Evolutionary conservation across 371 early-diverging fungal genomes (phyloP).

Genomic region (Rozella allomycis): DNA sequence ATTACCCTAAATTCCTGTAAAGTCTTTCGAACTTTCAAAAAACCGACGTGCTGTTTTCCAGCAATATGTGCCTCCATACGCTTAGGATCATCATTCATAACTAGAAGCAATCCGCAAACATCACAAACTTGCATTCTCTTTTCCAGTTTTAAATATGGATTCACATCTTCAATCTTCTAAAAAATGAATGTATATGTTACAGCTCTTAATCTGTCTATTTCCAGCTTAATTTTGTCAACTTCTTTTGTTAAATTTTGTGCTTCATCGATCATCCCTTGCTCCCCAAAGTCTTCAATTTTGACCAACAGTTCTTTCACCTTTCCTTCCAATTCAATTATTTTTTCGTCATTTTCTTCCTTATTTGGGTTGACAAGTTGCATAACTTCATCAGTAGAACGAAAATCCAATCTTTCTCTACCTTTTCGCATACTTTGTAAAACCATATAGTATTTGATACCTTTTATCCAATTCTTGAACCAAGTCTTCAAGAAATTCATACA

Average conservation of each 20-base stretch:
- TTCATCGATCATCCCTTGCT: conserved; percentile 54
- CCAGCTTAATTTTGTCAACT: conserved; percentile 10
- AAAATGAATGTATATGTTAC: conserved; percentile 1
- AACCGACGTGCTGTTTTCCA: conserved; percentile 76
- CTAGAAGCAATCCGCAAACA: conserved; percentile 70
- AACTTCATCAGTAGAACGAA: conserved; percentile 38
- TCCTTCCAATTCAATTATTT: conserved; percentile 55
- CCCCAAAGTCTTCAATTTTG: conserved; percentile 48
- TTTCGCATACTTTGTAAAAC: conserved; percentile 48
- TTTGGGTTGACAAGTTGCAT: conserved; percentile 35
- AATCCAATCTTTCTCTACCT: conserved; percentile 45
- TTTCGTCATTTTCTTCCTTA: conserved; percentile 59
- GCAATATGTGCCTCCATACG: conserved; percentile 62
- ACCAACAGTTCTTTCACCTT: conserved; percentile 46
- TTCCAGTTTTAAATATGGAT: conserved; percentile 43
- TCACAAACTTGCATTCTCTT: conserved; percentile 66
- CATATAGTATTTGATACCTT: too few species aligned
- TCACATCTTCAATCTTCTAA: conserved; percentile 21
- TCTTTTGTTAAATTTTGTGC: conserved; percentile 37
- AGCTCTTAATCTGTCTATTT: conserved; percentile 36
- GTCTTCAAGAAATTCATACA: conserved; percentile 42
- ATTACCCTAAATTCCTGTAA: conserved; percentile 42
- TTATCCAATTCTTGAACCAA: conserved; percentile 49
- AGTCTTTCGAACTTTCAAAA: conserved; percentile 51
- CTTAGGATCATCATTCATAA: conserved; percentile 54